A percentile compares a stretch with the other conserved stretches of the same genome.
These are phyloP conservation scores for Linnemannia zychae DNA, from an alignment of 192 early-diverging fungal species.

Conservation along the genomic window DNA sequence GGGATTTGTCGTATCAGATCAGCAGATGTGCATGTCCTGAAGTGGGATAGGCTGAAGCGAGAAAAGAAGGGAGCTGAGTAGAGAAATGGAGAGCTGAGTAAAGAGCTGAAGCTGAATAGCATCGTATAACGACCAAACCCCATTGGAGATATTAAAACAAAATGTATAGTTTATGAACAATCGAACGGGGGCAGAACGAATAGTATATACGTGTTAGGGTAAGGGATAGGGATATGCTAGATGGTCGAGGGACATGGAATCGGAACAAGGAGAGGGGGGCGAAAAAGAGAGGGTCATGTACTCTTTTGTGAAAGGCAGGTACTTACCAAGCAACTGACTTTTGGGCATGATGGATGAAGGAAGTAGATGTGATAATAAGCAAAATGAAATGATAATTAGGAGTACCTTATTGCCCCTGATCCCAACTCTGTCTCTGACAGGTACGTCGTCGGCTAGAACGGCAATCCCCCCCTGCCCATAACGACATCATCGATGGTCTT, in stretches of 20 bases:
- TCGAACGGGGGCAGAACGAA: not conserved
- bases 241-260: not conserved
- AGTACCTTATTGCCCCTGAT: too few species aligned
- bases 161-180: not conserved
- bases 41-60: not conserved
- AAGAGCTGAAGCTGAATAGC: not conserved
- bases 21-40: not conserved
- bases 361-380: not conserved
- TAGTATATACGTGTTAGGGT: not conserved
- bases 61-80: not conserved
- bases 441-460: too few species aligned
- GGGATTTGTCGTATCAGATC: not conserved
- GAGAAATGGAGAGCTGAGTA: not conserved
- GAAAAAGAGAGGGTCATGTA: not conserved
- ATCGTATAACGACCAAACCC: not conserved
- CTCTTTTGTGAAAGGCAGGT: too few species aligned
- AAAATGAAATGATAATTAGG: too few species aligned
- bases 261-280: not conserved
- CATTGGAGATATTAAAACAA: not conserved
- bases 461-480: too few species aligned
- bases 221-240: not conserved
- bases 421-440: too few species aligned
- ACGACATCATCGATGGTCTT: too few species aligned
- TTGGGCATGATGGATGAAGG: not conserved
- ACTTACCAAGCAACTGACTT: not conserved